Base-by-base conservation (phyloP, 768 basidiomycete species). In the Auriculariales sp. region DNA sequence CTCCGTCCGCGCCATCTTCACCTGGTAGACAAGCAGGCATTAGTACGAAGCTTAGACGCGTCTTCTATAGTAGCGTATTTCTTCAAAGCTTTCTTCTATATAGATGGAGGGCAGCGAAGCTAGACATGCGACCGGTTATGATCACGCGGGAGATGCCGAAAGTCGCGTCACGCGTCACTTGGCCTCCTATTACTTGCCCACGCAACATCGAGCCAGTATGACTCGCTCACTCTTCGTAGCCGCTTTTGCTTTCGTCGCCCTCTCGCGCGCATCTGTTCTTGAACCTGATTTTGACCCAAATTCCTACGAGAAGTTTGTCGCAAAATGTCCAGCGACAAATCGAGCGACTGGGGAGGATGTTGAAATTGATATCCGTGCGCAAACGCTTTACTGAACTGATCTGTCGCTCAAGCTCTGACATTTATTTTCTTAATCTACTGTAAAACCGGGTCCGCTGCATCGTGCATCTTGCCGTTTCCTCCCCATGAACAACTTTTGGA, bases 341-440 rank as follows among this genome's bases (percentile, higher is more conserved):
- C 49, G 53, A 24, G 33, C 47, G 27, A 46, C 34, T 27, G 50
- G 35, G 12, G 15, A 33, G 44, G 46, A 17, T 15, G 31, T 39
- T 15, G 59, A 71, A 42, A 68, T 79, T 22, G 51, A 66, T 11
- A 66, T 79, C 3, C 66, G 78, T 78, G 53, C 50, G 74, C 56
- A 5, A 47, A 44, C 12, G 24, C 34, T 3, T 2, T 49, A 7
- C 22, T 24, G 12, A 6, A 25, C 6, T 7, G 36, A 9, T 28
- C 2, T 14, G 22, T 17, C 14, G 24, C 27, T 36, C 24, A 30
- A 9, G 36, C 39, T 22, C 39, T 31, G n/a, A n/a, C 9, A 5
- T 29, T 42, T 31, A 34, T 11, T 51, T 48, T 46, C 33, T 48
- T 25, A 10, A 28, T 27, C 17, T 46, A 6, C 1, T 2, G 11